Evolutionary conservation across 331 rosid genomes (phyloP), one percentile per base, ranked within the genome.

Genomic region (Dryas integrifolia): DNA sequence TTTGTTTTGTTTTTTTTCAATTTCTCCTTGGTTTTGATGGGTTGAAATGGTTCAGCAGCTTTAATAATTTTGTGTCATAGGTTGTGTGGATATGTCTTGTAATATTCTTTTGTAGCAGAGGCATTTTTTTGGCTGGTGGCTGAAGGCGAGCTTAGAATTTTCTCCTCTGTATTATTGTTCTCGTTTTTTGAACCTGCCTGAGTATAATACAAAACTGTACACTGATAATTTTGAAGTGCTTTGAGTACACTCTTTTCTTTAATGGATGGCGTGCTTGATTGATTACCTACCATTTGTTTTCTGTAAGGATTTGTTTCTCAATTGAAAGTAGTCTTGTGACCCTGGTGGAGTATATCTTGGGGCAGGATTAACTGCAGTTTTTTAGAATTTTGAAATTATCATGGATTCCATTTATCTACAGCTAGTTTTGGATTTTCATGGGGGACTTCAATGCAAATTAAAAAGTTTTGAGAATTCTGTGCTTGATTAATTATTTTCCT

Each of bases 81-180:
- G 82, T 61, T 71, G 78, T 76, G 86, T 76, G 84, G 90, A 80
- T 75, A 83, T 47, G 76, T 49, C 46, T 84, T 91, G 96, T 89
- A 84, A 85, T 91, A 78, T 88, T 84, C 88, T 84, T 88, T 86
- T 76, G 72, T 88, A 89, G 89, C 79, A 58, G 88, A 85, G 89
- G 86, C 84, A 76, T 84, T 85, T 85, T 86, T 72, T 89, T 76
- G 85, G 86, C 92, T 81, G 83, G 84, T 82, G 76, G 56, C 26
- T 63, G 81, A 76, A 75, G 81, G 86, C 82, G 71, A 69, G 89
- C 86, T 73, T 81, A 78, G 88, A 83, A 83, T 83, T 84, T 78
- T 85, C 86, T 82, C 82, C 83, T 72, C 72, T 81, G 72, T 83
- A 78, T 78, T 69, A 74, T 75, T 85, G 78, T 82, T 76, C 72